Evolutionary conservation across 2,329 filamentous ascomycete genomes (phyloP).

Genomic region (Penicillium corylophilum): DNA sequence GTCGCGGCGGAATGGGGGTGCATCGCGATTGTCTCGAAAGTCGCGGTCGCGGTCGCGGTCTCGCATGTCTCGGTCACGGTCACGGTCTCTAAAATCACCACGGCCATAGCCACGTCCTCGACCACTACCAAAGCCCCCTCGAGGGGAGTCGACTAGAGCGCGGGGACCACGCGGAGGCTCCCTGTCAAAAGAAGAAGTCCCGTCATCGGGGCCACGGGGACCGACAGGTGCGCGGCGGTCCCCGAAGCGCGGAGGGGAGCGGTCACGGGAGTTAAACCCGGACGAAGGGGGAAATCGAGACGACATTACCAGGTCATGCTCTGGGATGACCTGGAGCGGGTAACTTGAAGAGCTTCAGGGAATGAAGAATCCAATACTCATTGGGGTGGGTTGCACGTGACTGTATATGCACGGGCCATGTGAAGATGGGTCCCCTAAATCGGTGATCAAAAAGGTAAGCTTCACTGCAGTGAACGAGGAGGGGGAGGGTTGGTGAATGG

Average conservation of each 20-base stretch:
- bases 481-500: too few relatives aligned
- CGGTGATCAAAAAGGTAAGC: neutral
- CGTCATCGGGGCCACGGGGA: slow-evolving; percentile 55
- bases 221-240: slow-evolving; percentile 64
- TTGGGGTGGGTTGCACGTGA: slow-evolving; percentile 10
- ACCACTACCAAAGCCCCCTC: slow-evolving; percentile 47
- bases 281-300: slow-evolving; percentile 64
- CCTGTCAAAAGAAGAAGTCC: slow-evolving; percentile 57
- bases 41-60: slow-evolving; percentile 47
- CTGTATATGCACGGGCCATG: slow-evolving; percentile 11
- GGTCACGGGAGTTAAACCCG: slow-evolving; percentile 64
- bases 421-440: neutral
- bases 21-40: slow-evolving; percentile 43
- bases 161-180: slow-evolving; percentile 82
- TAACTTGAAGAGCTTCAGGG: neutral
- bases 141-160: slow-evolving; percentile 69
- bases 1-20: slow-evolving; percentile 42
- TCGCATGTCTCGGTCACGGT: slow-evolving; percentile 64
- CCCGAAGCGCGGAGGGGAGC: slow-evolving; percentile 68
- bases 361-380: slow-evolving; percentile 11
- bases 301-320: slow-evolving; percentile 49
- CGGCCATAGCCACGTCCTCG: slow-evolving; percentile 47
- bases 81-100: slow-evolving; percentile 39
- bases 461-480: neutral
- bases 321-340: slow-evolving; percentile 19